Conservation (phyloP, 2,329 filamentous ascomycete genomes). For the Tothia fuscella region DNA sequence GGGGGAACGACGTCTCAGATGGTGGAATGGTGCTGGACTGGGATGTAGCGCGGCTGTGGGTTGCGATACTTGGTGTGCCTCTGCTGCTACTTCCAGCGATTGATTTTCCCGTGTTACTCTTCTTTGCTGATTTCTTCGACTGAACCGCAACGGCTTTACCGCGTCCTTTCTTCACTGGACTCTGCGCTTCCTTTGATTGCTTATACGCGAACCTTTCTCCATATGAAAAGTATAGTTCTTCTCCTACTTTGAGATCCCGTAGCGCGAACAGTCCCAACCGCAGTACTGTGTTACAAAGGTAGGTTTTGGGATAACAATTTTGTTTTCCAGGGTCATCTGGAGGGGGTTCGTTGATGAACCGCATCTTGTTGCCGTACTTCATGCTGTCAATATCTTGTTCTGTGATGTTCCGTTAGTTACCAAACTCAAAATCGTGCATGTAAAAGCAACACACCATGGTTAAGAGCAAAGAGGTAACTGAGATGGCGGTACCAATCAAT, state of each 20-base stretch:
- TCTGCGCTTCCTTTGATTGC: background rate
- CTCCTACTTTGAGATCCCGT: background rate
- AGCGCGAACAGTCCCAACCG: conserved; percentile 4
- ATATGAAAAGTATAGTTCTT: conserved; percentile 6
- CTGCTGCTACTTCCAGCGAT: no score
- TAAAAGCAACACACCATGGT: background rate
- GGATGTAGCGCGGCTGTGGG: no score
- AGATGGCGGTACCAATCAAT: no score
- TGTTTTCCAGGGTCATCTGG: conserved; percentile 34
- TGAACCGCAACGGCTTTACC: no score
- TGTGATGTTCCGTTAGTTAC: no score
- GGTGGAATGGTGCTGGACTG: no score
- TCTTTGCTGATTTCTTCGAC: no score
- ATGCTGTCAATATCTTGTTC: conserved; percentile 55
- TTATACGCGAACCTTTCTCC: background rate
- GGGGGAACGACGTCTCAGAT: no score
- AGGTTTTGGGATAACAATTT: conserved; percentile 55
- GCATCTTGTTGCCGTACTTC: conserved; percentile 65
- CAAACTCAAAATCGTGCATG: background rate
- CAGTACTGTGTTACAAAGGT: conserved; percentile 61
- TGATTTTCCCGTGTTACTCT: no score
- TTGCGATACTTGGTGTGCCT: no score
- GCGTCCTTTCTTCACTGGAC: background rate
- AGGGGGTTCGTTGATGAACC: conserved; percentile 83
- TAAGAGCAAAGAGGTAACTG: conserved; percentile 29